A percentile compares a stretch with the other conserved stretches of the same genome.
Evolutionary conservation across 495 filamentous ascomycete genomes (phyloP).

Genomic region (Sordaria brevicollis): DNA sequence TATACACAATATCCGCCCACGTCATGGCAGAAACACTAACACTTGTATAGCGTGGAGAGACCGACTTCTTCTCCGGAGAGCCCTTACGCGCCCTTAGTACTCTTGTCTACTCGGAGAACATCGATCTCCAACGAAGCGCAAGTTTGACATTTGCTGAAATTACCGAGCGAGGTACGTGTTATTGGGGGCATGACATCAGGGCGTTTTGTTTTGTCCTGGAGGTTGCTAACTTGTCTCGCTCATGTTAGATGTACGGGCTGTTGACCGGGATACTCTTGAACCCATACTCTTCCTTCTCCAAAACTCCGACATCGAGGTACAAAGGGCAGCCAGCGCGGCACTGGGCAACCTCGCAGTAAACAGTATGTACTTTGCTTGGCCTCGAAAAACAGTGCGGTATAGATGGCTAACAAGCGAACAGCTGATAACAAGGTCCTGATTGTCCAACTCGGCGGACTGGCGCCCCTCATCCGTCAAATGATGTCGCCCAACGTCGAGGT

Average conservation of each 20-base stretch:
- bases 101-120: conserved; percentile 95
- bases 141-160: conserved; percentile 99
- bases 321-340: conserved; percentile 91
- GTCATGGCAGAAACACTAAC: conserved; percentile 11
- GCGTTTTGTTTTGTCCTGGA: neutral
- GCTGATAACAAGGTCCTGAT: conserved; percentile 97
- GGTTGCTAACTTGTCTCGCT: conserved; percentile 11
- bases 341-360: conserved; percentile 96
- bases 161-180: conserved; percentile 79
- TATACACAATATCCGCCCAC: neutral
- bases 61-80: conserved; percentile 96
- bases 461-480: conserved; percentile 94
- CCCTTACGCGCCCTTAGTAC: conserved; percentile 92
- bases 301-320: conserved; percentile 92
- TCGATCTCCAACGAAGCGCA: conserved; percentile 93
- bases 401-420: conserved; percentile 42
- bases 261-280: conserved; percentile 87
- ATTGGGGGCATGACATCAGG: neutral
- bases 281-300: conserved; percentile 93
- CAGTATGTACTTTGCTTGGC: conserved; percentile 46
- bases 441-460: conserved; percentile 80
- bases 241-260: conserved; percentile 78
- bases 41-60: conserved; percentile 64
- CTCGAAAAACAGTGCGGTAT: neutral
- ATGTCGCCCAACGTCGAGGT: conserved; percentile 98